Conservation (phyloP, 148 eudicot genomes). For the Fagopyrum esculentum region DNA sequence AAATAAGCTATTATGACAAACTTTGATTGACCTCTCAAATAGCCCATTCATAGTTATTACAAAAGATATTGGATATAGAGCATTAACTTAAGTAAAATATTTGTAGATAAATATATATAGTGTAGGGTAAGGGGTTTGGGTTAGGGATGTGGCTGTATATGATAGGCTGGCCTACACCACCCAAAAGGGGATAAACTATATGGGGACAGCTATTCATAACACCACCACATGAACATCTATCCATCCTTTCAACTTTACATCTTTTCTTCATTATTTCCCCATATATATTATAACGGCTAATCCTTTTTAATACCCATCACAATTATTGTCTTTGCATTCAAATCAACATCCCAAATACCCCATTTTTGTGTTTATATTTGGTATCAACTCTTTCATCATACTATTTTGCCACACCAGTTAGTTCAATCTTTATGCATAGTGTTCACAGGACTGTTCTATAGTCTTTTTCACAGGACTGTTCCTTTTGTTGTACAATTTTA, state of each 20-base stretch:
- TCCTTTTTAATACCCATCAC: background rate
- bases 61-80: no score
- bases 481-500: background rate
- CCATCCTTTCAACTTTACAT: background rate
- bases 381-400: background rate
- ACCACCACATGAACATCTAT: background rate
- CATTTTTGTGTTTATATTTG: background rate
- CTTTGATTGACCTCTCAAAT: no score
- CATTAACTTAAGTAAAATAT: background rate
- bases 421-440: no score
- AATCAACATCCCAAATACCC: background rate
- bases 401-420: no score
- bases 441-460: background rate
- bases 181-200: slow-evolving; percentile 2
- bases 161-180: background rate
- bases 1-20: no score
- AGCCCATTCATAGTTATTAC: no score
- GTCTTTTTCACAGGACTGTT: background rate
- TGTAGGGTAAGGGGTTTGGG: background rate
- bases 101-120: background rate
- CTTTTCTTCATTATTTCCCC: background rate
- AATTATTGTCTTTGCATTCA: background rate
- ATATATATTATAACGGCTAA: background rate
- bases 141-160: background rate
- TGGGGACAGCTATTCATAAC: background rate